Evolutionary conservation across 805 yeast species (phyloP).

Genomic region (Candida ipomoeae): DNA sequence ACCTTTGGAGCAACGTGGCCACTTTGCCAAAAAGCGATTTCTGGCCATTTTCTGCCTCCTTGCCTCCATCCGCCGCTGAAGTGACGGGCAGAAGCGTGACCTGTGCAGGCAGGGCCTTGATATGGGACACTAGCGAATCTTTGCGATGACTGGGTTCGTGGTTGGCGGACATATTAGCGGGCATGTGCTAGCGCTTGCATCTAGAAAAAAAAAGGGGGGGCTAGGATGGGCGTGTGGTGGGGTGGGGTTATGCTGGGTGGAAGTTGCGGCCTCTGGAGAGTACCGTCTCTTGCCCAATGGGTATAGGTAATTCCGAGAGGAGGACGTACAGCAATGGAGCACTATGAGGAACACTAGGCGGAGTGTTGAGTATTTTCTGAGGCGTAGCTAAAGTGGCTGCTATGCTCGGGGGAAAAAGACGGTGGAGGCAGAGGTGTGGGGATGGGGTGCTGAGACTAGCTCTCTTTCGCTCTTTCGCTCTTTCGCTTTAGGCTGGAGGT

Average conservation of each 20-base stretch:
- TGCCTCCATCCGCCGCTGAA: not conserved
- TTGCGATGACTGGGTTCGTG: not conserved
- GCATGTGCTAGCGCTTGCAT: not conserved
- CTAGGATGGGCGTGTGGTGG: not conserved
- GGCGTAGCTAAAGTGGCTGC: not conserved
- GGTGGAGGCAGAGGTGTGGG: no score
- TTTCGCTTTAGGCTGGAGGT: not conserved
- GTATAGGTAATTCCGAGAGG: not conserved
- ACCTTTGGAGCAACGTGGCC: constrained; percentile 27
- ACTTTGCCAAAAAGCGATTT: constrained; percentile 30
- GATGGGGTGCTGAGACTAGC: no score
- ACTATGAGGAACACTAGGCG: not conserved
- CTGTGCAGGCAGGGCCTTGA: constrained; percentile 3
- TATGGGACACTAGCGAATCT: not conserved
- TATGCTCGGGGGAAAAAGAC: not conserved
- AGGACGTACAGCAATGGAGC: not conserved
- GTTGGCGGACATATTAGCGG: constrained; percentile 1
- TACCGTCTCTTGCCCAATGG: not conserved
- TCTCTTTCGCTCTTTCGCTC: no score
- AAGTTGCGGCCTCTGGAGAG: not conserved
- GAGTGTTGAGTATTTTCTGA: not conserved
- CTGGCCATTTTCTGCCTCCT: constrained; percentile 7
- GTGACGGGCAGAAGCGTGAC: constrained; percentile 5
- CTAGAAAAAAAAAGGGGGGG: not conserved
- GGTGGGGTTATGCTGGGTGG: not conserved